These are phyloP conservation scores for Calonectria pseudoturangicola DNA, from an alignment of 2,329 filamentous ascomycete genomes.

Conservation along the genomic window DNA sequence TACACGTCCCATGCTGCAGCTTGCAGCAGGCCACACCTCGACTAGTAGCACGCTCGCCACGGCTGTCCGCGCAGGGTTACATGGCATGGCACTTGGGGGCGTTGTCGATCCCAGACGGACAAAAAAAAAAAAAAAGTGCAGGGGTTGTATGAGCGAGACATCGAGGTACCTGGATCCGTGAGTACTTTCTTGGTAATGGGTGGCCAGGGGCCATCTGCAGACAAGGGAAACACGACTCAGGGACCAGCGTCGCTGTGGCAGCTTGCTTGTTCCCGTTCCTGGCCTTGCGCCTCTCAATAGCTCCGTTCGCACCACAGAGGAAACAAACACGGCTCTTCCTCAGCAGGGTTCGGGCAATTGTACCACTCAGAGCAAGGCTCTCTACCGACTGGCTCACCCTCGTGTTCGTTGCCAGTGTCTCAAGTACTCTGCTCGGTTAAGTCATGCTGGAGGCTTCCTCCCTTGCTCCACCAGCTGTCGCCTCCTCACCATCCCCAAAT, in stretches of 20 bases:
- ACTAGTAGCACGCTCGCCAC: slow-evolving; percentile 20
- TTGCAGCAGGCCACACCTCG: slow-evolving; percentile 18
- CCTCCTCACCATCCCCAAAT: neutral
- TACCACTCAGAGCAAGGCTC: slow-evolving; percentile 27
- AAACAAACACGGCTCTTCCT: slow-evolving; percentile 38
- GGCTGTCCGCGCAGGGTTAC: slow-evolving; percentile 23
- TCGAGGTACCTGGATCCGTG: slow-evolving; percentile 12
- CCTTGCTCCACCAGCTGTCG: slow-evolving; percentile 7
- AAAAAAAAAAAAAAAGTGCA: neutral
- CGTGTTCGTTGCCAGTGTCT: slow-evolving; percentile 15
- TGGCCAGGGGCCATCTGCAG: slow-evolving; percentile 37
- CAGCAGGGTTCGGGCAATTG: slow-evolving; percentile 37
- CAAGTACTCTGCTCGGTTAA: slow-evolving; percentile 17
- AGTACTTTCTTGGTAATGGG: slow-evolving; percentile 24
- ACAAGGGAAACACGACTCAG: slow-evolving; percentile 53
- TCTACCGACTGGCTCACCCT: slow-evolving; percentile 28
- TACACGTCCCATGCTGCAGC: slow-evolving; percentile 23
- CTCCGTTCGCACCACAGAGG: slow-evolving; percentile 19
- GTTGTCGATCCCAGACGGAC: slow-evolving; percentile 35
- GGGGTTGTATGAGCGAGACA: slow-evolving; percentile 5
- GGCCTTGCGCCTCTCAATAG: neutral
- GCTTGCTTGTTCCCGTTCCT: slow-evolving; percentile 41
- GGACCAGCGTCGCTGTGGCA: slow-evolving; percentile 40
- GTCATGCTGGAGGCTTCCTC: neutral
- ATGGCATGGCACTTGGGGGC: slow-evolving; percentile 21